These are phyloP conservation scores for Endotrypanum monterogeii DNA, from an alignment of 208 protist species.

Conservation along the genomic window DNA sequence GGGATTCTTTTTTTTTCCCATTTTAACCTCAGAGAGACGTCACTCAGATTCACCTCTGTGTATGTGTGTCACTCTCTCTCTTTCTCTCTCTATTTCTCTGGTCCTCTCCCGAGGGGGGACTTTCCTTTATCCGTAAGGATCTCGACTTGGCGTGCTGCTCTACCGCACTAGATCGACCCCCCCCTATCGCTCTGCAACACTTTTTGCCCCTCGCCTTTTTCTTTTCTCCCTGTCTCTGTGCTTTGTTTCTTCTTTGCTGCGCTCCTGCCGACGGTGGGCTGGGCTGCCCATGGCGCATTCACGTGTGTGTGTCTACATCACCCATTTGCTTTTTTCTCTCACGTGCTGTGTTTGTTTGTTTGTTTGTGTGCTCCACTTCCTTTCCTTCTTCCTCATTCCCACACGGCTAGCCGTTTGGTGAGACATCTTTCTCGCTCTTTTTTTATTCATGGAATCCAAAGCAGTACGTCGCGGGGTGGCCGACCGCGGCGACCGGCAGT, in stretches of 20 bases:
- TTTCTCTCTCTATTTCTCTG: background rate
- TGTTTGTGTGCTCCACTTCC: too few relatives aligned
- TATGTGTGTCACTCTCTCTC: background rate
- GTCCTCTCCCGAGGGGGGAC: too few relatives aligned
- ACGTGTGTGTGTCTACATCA: background rate
- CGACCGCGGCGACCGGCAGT: slow-evolving; percentile 20
- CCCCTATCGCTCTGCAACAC: background rate
- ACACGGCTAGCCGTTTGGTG: background rate
- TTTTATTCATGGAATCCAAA: slow-evolving; percentile 8
- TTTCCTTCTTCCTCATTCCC: background rate
- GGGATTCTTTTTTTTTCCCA: too few relatives aligned
- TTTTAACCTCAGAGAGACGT: background rate
- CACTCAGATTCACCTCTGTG: background rate
- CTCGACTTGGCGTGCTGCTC: background rate
- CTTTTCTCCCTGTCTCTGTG: background rate
- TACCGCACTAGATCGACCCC: background rate
- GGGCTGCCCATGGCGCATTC: background rate
- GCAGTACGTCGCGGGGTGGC: slow-evolving; percentile 13
- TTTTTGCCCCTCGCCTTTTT: background rate
- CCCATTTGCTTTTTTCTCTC: background rate
- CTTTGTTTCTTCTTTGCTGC: background rate
- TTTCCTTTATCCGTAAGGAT: background rate
- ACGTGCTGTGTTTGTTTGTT: background rate
- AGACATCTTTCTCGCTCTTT: background rate
- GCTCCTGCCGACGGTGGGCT: background rate